Evolutionary conservation across 139 green algal species (phyloP).

Genomic region (Choricystis sp.): DNA sequence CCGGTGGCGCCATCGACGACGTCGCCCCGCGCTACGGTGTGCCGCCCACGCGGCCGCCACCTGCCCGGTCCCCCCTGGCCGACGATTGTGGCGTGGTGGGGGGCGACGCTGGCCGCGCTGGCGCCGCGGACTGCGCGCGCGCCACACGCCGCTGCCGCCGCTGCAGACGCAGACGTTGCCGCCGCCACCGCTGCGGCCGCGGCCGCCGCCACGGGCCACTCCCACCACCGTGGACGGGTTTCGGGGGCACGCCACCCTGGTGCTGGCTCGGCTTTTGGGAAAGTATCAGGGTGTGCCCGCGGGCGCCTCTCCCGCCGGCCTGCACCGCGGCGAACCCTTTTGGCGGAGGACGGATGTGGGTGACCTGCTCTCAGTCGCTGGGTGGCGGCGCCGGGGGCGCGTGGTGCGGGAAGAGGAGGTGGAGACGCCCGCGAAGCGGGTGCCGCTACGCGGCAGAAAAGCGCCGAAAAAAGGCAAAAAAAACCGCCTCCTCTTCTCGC

Average conservation of each 20-base stretch:
- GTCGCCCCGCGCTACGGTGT: neutral
- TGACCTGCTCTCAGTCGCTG: neutral
- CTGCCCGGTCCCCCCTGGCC: no score
- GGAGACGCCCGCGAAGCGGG: neutral
- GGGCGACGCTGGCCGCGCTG: neutral
- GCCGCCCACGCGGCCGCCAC: no score
- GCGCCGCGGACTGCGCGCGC: no score
- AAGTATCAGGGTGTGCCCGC: neutral
- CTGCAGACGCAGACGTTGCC: neutral
- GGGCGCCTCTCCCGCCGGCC: neutral
- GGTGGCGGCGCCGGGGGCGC: neutral
- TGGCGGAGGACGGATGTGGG: neutral
- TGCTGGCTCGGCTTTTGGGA: neutral
- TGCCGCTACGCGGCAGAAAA: no score
- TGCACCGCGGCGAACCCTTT: neutral
- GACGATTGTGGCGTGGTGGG: neutral
- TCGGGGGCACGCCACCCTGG: neutral
- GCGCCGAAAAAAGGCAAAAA: no score
- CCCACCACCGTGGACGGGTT: neutral
- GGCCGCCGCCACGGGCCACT: no score
- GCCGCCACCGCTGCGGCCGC: neutral
- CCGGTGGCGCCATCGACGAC: no score
- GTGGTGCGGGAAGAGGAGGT: neutral
- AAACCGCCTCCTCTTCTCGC: no score
- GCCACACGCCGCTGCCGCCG: neutral